phyloP scores from a whole-genome alignment of 768 basidiomycete genomes.

The Lentinula detonsa region DNA sequence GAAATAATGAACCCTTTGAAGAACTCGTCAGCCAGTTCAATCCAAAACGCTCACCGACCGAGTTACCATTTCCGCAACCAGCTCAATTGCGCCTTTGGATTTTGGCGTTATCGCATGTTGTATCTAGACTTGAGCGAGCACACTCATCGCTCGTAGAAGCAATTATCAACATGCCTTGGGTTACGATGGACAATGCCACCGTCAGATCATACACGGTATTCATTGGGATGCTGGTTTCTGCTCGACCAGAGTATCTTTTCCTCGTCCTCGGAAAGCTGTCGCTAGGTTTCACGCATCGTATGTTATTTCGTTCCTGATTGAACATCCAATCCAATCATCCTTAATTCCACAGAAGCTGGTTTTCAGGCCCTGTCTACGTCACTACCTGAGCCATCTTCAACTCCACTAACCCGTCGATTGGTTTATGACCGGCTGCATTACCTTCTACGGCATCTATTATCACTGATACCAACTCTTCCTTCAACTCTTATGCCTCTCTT shows the following conservation, averaged over 20 bases:
- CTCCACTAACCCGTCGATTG: conserved; percentile 71
- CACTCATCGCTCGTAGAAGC: conserved; percentile 83
- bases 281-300: conserved; percentile 86
- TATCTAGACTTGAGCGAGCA: conserved; percentile 79
- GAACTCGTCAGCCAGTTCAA: conserved; percentile 88
- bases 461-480: conserved; percentile 87
- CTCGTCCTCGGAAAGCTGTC: conserved; percentile 78
- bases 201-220: conserved; percentile 88
- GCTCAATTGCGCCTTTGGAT: conserved; percentile 75
- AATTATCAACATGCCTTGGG: conserved; percentile 86
- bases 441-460: conserved; percentile 81
- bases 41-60: conserved; percentile 28
- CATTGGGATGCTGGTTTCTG: conserved; percentile 86
- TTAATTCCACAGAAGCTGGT: conserved; percentile 53
- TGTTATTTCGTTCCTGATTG: conserved; percentile 23
- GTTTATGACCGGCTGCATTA: conserved; percentile 85
- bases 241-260: conserved; percentile 86
- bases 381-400: conserved; percentile 57
- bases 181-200: conserved; percentile 78
- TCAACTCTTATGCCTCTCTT: conserved; percentile 84
- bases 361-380: conserved; percentile 53
- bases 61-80: conserved; percentile 34
- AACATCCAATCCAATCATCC: conserved; percentile 5
- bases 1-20: conserved; percentile 71
- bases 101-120: conserved; percentile 83